phyloP scores from a whole-genome alignment of 2,329 filamentous ascomycete species.

The Scytalidium lignicola region DNA sequence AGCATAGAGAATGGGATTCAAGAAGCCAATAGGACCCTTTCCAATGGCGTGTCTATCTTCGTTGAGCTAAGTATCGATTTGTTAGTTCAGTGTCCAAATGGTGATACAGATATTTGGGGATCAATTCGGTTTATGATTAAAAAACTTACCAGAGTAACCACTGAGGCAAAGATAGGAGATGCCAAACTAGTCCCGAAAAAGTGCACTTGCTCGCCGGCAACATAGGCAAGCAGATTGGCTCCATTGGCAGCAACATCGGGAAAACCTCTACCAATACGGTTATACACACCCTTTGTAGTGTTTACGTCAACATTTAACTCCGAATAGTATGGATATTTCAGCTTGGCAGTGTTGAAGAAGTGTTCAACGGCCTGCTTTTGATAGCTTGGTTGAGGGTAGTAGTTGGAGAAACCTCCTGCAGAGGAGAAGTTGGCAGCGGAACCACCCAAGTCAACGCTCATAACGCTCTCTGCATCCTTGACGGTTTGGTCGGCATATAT shows the following conservation, averaged over 20 bases:
- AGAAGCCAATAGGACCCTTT: slow-evolving; percentile 36
- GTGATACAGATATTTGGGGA: too few species aligned
- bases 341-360: slow-evolving; percentile 4
- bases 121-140: background rate
- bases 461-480: slow-evolving; percentile 19
- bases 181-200: slow-evolving; percentile 18
- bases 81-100: too few species aligned
- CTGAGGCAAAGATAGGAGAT: slow-evolving; percentile 16
- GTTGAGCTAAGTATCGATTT: slow-evolving; percentile 35
- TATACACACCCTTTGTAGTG: slow-evolving; percentile 15
- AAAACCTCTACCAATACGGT: slow-evolving; percentile 41
- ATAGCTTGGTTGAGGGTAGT: slow-evolving; percentile 1
- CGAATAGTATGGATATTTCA: slow-evolving; percentile 18
- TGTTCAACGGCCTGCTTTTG: slow-evolving; percentile 1
- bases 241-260: slow-evolving; percentile 36
- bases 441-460: slow-evolving; percentile 13
- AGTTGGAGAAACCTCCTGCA: slow-evolving; percentile 12
- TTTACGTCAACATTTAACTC: slow-evolving; percentile 3
- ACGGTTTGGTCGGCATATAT: slow-evolving; percentile 25
- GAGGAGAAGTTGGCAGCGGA: slow-evolving; percentile 19
- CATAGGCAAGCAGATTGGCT: background rate
- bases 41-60: slow-evolving; percentile 34
- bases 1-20: slow-evolving; percentile 33
- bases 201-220: background rate
- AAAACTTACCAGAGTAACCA: slow-evolving; percentile 14